Conservation (phyloP, 2,329 filamentous ascomycete genomes). For the Pleurostoma richardsiae region DNA sequence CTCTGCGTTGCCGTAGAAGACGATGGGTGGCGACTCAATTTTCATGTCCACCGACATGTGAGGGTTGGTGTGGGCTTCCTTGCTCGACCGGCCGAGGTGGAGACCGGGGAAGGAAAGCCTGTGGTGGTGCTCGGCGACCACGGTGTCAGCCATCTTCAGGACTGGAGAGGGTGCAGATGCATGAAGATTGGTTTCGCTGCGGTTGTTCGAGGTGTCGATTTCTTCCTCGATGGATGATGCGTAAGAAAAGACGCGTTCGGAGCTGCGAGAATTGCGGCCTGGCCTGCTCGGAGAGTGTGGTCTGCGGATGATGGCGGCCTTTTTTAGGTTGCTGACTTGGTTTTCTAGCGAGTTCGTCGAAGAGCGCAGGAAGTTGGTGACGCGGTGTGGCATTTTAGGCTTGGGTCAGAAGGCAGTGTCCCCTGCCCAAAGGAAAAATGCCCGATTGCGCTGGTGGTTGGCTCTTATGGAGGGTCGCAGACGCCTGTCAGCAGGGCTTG, state of each 20-base stretch:
- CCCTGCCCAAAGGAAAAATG: too few relatives aligned
- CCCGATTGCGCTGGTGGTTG: too few relatives aligned
- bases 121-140: slow-evolving; percentile 28
- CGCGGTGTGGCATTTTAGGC: slow-evolving; percentile 48
- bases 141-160: slow-evolving; percentile 13
- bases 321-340: slow-evolving; percentile 45
- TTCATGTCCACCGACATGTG: slow-evolving; percentile 45
- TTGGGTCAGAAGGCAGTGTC: too few relatives aligned
- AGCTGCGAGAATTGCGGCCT: slow-evolving; percentile 19
- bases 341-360: slow-evolving; percentile 42
- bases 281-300: slow-evolving; percentile 21
- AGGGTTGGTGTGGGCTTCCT: slow-evolving; percentile 31
- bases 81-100: slow-evolving; percentile 34
- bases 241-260: slow-evolving; percentile 27
- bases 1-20: slow-evolving; percentile 73
- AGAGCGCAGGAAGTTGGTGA: slow-evolving; percentile 51
- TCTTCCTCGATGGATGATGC: slow-evolving; percentile 29
- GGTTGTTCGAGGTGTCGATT: slow-evolving; percentile 15
- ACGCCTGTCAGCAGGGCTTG: too few relatives aligned
- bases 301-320: slow-evolving; percentile 23
- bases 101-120: slow-evolving; percentile 33
- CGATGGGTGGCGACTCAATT: slow-evolving; percentile 81
- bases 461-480: too few relatives aligned
- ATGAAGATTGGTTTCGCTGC: slow-evolving; percentile 11
- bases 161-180: slow-evolving; percentile 1